These are phyloP conservation scores for Ramaria rubella DNA, from an alignment of 768 basidiomycete genomes.

Conservation along the genomic window DNA sequence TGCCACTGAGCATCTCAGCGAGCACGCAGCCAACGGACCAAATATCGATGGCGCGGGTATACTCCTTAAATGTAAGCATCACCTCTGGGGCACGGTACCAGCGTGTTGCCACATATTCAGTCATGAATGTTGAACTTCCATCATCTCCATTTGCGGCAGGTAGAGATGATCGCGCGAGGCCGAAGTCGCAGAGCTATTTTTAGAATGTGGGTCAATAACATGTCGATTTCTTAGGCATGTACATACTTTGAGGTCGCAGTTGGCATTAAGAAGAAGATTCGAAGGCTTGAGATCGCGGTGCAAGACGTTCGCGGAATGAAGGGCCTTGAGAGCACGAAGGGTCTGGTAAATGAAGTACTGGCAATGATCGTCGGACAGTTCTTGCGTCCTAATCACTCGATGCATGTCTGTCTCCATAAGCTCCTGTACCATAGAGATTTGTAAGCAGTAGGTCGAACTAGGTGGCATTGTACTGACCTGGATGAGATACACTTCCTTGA, in stretches of 20 bases:
- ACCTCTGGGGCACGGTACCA: constrained; percentile 99
- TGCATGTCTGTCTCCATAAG: constrained; percentile 97
- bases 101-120: constrained; percentile 94
- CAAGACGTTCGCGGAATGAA: constrained; percentile 95
- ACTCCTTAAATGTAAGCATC: constrained; percentile 99
- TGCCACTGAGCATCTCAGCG: constrained; percentile 96
- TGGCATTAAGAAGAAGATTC: constrained; percentile 94
- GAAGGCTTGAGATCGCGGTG: constrained; percentile 96
- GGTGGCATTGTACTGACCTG: neutral
- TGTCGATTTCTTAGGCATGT: constrained; percentile 35
- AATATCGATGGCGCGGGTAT: constrained; percentile 86
- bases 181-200: constrained; percentile 67
- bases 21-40: constrained; percentile 87
- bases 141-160: constrained; percentile 80
- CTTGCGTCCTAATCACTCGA: constrained; percentile 91
- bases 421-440: constrained; percentile 72
- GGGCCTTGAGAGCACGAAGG: constrained; percentile 88
- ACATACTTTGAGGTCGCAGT: constrained; percentile 88
- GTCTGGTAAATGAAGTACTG: constrained; percentile 95
- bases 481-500: constrained; percentile 69
- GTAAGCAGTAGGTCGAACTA: neutral
- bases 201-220: neutral
- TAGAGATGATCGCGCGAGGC: constrained; percentile 76
- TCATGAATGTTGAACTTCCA: constrained; percentile 83
- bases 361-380: constrained; percentile 91